Percentiles rank a stretch among this genome's conserved stretches.
Evolutionary conservation across 768 basidiomycete species (phyloP).

Genomic region (Mycena indigotica): DNA sequence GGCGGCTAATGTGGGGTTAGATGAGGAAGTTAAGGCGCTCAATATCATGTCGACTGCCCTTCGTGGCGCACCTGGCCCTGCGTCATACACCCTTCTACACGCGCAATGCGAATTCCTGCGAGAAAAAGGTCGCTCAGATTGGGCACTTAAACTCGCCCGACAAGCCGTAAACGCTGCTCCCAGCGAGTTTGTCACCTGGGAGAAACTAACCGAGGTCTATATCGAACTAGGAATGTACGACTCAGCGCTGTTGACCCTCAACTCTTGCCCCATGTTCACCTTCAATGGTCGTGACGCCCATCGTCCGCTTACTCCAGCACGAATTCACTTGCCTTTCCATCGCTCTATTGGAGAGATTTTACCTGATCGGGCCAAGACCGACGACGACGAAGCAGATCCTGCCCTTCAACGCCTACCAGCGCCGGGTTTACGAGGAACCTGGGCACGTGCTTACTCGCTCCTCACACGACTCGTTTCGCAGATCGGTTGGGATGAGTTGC

Average conservation of each 20-base stretch:
- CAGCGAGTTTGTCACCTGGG: conserved; percentile 98
- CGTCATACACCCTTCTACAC: conserved; percentile 92
- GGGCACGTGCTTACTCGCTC: conserved; percentile 91
- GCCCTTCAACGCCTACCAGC: conserved; percentile 94
- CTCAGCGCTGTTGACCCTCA: conserved; percentile 87
- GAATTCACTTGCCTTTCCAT: conserved; percentile 85
- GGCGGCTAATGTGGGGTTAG: conserved; percentile 49
- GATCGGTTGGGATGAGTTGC: conserved; percentile 98
- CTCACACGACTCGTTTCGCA: conserved; percentile 89
- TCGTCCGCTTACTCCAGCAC: conserved; percentile 74
- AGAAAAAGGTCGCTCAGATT: conserved; percentile 79
- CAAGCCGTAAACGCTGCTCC: conserved; percentile 99
- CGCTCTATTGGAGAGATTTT: conserved; percentile 87
- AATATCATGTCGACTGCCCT: conserved; percentile 89
- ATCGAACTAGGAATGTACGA: conserved; percentile 89
- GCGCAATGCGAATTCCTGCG: conserved; percentile 93
- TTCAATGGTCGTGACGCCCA: conserved; percentile 96
- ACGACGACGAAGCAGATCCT: conserved; percentile 92
- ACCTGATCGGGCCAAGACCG: conserved; percentile 77
- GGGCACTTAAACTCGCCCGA: conserved; percentile 88
- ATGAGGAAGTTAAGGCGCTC: conserved; percentile 98
- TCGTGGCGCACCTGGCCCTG: conserved; percentile 66
- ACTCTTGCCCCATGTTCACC: conserved; percentile 99
- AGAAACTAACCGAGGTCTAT: conserved; percentile 93
- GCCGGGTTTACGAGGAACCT: conserved; percentile 92